phyloP scores from a whole-genome alignment of 345 rosid genomes.

The Arabidopsis thaliana region DNA sequence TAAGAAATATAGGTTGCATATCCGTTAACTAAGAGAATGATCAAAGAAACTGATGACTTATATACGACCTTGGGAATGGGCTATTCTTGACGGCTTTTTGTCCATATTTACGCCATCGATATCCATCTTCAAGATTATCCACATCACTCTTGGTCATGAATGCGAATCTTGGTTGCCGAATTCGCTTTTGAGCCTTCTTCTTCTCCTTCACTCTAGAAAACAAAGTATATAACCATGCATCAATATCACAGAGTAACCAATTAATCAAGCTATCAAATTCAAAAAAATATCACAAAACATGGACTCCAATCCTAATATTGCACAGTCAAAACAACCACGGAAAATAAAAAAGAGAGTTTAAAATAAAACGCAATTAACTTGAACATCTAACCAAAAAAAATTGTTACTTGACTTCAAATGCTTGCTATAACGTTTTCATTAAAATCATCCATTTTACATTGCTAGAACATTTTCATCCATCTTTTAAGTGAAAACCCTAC shows the following conservation, averaged over 20 bases:
- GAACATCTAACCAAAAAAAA: slow-evolving; percentile 1
- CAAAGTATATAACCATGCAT: background rate
- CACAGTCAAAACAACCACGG: background rate
- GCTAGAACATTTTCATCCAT: background rate
- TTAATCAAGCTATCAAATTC: background rate
- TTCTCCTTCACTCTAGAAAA: slow-evolving; percentile 65
- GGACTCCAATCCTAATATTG: background rate
- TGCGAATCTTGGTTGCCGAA: slow-evolving; percentile 84
- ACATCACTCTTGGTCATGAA: slow-evolving; percentile 95
- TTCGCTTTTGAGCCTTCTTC: slow-evolving; percentile 85
- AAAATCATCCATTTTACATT: background rate
- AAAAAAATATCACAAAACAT: background rate
- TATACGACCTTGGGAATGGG: slow-evolving; percentile 79
- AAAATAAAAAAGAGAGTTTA: too few species aligned
- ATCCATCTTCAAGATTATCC: slow-evolving; percentile 98
- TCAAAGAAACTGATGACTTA: background rate
- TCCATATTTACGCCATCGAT: slow-evolving; percentile 88
- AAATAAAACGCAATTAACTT: slow-evolving; percentile 10
- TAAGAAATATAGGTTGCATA: background rate
- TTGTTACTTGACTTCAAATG: background rate
- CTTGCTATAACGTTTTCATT: background rate
- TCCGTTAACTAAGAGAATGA: background rate
- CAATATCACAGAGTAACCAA: slow-evolving; percentile 4
- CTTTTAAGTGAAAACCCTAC: slow-evolving; percentile 23
- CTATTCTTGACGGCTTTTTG: slow-evolving; percentile 95